phyloP scores from a whole-genome alignment of 2,329 filamentous ascomycete genomes.

The Ambrosiella cleistominuta region DNA sequence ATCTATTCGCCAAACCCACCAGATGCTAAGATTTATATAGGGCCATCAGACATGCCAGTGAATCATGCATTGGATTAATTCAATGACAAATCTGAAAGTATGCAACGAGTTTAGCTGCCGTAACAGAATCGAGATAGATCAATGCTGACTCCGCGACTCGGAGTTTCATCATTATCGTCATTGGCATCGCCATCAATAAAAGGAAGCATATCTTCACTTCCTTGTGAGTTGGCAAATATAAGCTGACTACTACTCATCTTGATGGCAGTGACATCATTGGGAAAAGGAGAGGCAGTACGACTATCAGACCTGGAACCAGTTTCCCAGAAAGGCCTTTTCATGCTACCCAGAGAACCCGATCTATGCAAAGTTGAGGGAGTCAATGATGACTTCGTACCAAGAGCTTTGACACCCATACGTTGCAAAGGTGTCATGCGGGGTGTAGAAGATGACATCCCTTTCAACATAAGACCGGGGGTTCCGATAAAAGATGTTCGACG shows the following conservation, averaged over 20 bases:
- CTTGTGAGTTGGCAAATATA: conserved; percentile 15
- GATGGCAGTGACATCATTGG: neutral
- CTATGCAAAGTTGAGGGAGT: neutral
- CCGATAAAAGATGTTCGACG: conserved; percentile 18
- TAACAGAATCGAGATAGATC: conserved; percentile 10
- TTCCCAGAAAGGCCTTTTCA: conserved; percentile 11
- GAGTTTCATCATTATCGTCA: conserved; percentile 16
- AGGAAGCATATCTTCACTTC: conserved; percentile 40
- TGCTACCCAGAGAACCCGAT: conserved; percentile 4
- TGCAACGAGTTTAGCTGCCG: neutral
- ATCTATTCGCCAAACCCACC: neutral
- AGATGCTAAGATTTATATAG: neutral
- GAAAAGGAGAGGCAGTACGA: neutral
- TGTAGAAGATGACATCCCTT: conserved; percentile 20
- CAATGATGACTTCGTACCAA: conserved; percentile 14
- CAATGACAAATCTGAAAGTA: neutral
- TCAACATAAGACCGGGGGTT: conserved; percentile 11
- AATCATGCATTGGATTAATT: neutral
- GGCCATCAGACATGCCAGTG: too few species aligned
- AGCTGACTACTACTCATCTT: neutral
- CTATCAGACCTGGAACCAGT: neutral
- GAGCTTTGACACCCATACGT: conserved; percentile 31
- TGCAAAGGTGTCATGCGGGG: conserved; percentile 34
- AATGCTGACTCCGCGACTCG: neutral
- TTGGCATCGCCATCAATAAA: conserved; percentile 30